A percentile compares a stretch with the other conserved stretches of the same genome.
Evolutionary conservation across 805 yeast species (phyloP).

Genomic region (Ogataea nitratoaversa): DNA sequence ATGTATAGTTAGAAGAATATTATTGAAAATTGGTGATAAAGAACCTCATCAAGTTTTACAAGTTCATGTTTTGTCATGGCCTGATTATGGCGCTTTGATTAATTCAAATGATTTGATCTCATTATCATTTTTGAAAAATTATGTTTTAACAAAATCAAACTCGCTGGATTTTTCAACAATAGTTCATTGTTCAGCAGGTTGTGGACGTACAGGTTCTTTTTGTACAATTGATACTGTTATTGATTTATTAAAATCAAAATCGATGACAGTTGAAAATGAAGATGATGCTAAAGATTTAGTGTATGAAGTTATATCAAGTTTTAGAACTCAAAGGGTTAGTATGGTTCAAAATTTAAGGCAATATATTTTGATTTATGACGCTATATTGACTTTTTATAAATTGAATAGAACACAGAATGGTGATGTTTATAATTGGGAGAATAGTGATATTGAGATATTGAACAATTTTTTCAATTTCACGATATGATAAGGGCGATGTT

Average conservation of each 20-base stretch:
- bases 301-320: constrained; percentile 41
- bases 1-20: constrained; percentile 40
- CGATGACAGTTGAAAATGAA: constrained; percentile 7
- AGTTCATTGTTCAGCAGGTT: constrained; percentile 95
- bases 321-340: constrained; percentile 49
- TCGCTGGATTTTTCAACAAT: constrained; percentile 44
- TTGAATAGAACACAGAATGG: constrained; percentile 7
- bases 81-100: constrained; percentile 67
- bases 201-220: constrained; percentile 93
- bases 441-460: constrained; percentile 9
- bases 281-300: constrained; percentile 36
- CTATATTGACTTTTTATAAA: constrained; percentile 27
- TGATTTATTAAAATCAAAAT: constrained; percentile 30
- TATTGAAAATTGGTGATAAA: constrained; percentile 32
- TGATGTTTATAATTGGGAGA: constrained; percentile 12
- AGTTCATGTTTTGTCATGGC: constrained; percentile 78
- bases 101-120: constrained; percentile 55
- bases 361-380: constrained; percentile 47
- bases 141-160: constrained; percentile 15
- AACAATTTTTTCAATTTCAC: constrained; percentile 15
- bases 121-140: constrained; percentile 39
- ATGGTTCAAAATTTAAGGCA: constrained; percentile 59
- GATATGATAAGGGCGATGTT: constrained; percentile 5
- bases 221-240: constrained; percentile 63
- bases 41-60: constrained; percentile 54